Base-by-base conservation (phyloP, 2,329 filamentous ascomycete genomes). In the Zarea fungicola region DNA sequence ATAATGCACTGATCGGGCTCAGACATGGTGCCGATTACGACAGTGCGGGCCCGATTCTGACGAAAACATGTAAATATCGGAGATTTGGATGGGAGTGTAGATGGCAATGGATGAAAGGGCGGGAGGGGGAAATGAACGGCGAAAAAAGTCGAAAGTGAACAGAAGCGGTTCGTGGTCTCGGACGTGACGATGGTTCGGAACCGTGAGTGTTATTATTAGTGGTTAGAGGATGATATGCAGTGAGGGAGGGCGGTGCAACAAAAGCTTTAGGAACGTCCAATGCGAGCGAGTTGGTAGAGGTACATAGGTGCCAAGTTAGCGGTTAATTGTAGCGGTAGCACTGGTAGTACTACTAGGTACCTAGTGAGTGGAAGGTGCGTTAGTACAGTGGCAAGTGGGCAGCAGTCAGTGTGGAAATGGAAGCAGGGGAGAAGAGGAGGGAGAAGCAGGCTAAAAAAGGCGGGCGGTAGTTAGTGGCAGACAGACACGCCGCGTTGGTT, bases 1-100 rank as follows among this genome's bases (percentile, higher is more conserved):
- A 84, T 80, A 67, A 84, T 84, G 71, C 81, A 84, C 72, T 83
- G 80, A 69, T 85, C 81, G 70, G 79, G 67, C 60, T 72, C 69
- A 70, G 69, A 70, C 70, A 72, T 71, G 67, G 65, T 69, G 64
- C 64, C 68, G 68, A 65, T 66, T 64, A 61, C 59, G 64, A 63
- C 62, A 63, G 56, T 58, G 59, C 51, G 64, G 59, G 53, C 55
- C 56, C 54, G 56, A 55, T 58, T 54, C 61, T 68, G 67, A 66
- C 65, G 68, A 57, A 71, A 68, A 72, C 72, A 75, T 74, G 69
- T 71, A 75, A 74, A 66, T n/a, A 63, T 34, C 48, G 54, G 52
- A 55, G 44, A 54, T 43, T 50, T 46, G 52, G 49, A 48, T 52
- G 56, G 25, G 18, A 14, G 19, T n/a, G 39, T 21, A 6, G 18